Percentiles rank a stretch among this genome's conserved stretches.
These are phyloP conservation scores for Falciphora oryzae DNA, from an alignment of 2,329 filamentous ascomycete genomes.

Conservation along the genomic window DNA sequence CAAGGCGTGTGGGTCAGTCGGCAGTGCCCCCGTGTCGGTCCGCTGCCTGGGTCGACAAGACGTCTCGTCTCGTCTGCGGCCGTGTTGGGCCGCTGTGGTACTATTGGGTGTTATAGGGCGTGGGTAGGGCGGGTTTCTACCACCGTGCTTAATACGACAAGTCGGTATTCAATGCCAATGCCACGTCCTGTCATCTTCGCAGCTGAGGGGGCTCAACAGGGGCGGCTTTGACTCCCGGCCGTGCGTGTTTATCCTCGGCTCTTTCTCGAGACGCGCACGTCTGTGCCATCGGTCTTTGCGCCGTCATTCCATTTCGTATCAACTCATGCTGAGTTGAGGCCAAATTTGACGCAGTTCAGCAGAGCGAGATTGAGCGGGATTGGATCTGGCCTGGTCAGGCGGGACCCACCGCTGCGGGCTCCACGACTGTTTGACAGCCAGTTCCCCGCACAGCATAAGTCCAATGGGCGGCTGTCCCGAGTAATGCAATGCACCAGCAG, in stretches of 20 bases:
- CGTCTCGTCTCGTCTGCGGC: too few relatives aligned
- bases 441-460: neutral
- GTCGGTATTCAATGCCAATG: too few relatives aligned
- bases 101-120: neutral
- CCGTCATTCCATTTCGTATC: neutral
- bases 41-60: neutral
- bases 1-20: neutral
- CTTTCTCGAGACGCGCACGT: neutral
- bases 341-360: neutral
- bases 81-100: neutral
- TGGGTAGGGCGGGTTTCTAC: neutral
- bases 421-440: neutral
- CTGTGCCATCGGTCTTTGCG: neutral
- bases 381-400: neutral
- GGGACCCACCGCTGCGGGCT: too few relatives aligned
- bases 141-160: too few relatives aligned
- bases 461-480: neutral
- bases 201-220: neutral
- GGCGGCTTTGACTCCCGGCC: too few relatives aligned
- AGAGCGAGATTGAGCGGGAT: neutral
- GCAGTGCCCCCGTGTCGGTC: neutral
- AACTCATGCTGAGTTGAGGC: neutral
- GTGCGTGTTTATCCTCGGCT: neutral
- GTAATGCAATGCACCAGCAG: neutral
- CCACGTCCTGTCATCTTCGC: neutral